phyloP scores from a whole-genome alignment of 495 filamentous ascomycete genomes.

The Hypoxylon perforatum region DNA sequence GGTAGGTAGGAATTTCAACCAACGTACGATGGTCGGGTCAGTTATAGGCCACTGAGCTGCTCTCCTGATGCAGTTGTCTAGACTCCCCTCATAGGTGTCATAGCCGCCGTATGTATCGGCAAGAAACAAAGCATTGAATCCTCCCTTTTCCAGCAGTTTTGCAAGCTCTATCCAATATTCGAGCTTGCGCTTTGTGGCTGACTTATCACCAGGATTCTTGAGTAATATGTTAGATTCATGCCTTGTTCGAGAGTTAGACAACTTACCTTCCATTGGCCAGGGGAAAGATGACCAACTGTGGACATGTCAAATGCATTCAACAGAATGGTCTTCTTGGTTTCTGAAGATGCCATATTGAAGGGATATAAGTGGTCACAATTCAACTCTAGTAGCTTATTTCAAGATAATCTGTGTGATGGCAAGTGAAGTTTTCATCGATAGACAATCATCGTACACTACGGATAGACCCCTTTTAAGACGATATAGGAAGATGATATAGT shows the following conservation, averaged over 20 bases:
- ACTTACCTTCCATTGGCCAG: constrained; percentile 62
- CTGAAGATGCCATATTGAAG: constrained; percentile 36
- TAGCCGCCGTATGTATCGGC: constrained; percentile 70
- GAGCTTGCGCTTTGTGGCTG: constrained; percentile 65
- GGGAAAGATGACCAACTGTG: constrained; percentile 55
- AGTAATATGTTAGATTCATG: constrained; percentile 13
- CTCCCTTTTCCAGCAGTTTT: constrained; percentile 67
- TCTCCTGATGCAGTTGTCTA: constrained; percentile 57
- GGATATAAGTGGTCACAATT: background rate
- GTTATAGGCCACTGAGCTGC: constrained; percentile 70
- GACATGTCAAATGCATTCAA: constrained; percentile 62
- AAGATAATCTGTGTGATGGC: background rate
- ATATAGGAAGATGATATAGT: constrained; percentile 16
- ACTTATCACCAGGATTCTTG: constrained; percentile 66
- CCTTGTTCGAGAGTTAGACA: background rate
- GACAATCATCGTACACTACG: background rate
- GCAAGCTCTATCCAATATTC: constrained; percentile 71
- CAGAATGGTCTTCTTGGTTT: constrained; percentile 53
- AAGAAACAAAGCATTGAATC: constrained; percentile 69
- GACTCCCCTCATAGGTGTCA: constrained; percentile 67
- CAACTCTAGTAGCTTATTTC: background rate
- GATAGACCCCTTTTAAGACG: constrained; percentile 23
- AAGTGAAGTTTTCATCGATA: constrained; percentile 1
- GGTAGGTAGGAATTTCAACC: background rate
- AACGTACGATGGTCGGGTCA: constrained; percentile 61